A percentile compares a stretch with the other conserved stretches of the same genome.
These are phyloP conservation scores for Colletotrichum viniferum DNA, from an alignment of 2,329 filamentous ascomycete genomes.

Conservation along the genomic window DNA sequence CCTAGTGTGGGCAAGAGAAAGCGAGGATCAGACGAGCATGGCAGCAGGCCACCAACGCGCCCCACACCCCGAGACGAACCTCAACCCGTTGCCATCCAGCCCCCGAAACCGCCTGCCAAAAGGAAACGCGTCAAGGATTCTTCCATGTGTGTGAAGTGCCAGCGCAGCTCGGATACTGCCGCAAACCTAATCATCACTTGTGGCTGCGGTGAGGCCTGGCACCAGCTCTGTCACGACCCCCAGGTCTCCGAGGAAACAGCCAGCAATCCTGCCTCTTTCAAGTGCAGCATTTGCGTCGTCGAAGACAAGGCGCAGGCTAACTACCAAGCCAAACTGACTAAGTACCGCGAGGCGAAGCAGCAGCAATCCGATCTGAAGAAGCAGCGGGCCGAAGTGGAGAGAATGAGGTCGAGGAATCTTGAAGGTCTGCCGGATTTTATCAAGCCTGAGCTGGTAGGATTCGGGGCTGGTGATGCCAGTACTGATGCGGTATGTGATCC, in stretches of 20 bases:
- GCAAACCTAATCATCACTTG: slow-evolving; percentile 27
- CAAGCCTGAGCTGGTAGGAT: slow-evolving; percentile 42
- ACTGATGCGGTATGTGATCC: slow-evolving; percentile 30
- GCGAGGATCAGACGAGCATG: not conserved
- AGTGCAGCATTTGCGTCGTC: slow-evolving; percentile 22
- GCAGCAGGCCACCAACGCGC: not conserved
- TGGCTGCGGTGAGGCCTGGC: slow-evolving; percentile 26
- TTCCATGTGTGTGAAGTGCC: slow-evolving; percentile 25
- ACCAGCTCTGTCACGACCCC: slow-evolving; percentile 29
- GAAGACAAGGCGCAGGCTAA: slow-evolving; percentile 22
- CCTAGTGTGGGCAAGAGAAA: slow-evolving; percentile 6
- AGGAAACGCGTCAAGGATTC: slow-evolving; percentile 20
- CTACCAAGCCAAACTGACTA: slow-evolving; percentile 14
- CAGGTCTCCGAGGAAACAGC: slow-evolving; percentile 13
- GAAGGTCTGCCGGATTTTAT: slow-evolving; percentile 35
- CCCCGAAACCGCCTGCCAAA: slow-evolving; percentile 12
- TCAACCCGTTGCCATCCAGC: not conserved
- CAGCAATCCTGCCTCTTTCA: slow-evolving; percentile 19
- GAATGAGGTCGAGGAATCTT: slow-evolving; percentile 34
- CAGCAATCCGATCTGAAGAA: slow-evolving; percentile 22
- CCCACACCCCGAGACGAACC: not conserved
- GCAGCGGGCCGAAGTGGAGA: slow-evolving; percentile 32
- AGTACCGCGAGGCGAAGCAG: slow-evolving; percentile 21
- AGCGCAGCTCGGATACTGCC: slow-evolving; percentile 20
- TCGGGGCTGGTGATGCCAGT: slow-evolving; percentile 37